phyloP scores from a whole-genome alignment of 371 early-diverging fungal species.

The Catenaria anguillulae region DNA sequence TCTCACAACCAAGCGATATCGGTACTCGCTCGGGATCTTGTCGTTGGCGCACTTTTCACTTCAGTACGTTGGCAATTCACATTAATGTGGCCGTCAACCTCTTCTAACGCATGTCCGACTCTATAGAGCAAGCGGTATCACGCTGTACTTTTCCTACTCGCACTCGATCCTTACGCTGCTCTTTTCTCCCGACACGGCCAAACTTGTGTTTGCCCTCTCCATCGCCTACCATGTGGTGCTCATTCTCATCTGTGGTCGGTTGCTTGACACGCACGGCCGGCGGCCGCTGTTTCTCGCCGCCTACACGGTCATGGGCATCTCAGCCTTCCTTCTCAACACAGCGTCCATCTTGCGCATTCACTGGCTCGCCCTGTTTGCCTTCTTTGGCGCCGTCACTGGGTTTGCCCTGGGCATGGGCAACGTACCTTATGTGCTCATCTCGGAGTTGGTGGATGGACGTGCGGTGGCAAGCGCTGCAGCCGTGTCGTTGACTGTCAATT shows the following conservation, averaged over 20 bases:
- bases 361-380: not conserved
- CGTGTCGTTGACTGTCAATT: conserved; percentile 2
- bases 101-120: no score
- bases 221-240: conserved; percentile 3
- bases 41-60: not conserved
- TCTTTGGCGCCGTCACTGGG: conserved; percentile 1
- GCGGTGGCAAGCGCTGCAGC: not conserved
- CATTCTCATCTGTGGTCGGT: not conserved
- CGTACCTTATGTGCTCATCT: not conserved
- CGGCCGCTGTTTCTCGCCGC: not conserved
- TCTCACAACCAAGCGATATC: not conserved
- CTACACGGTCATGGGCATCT: conserved; percentile 1
- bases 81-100: no score
- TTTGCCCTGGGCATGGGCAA: conserved; percentile 5
- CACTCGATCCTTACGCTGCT: conserved; percentile 6
- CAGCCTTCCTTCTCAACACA: not conserved
- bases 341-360: not conserved
- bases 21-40: not conserved
- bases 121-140: not conserved
- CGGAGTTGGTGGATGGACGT: not conserved
- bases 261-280: not conserved
- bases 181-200: not conserved
- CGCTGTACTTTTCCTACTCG: not conserved
- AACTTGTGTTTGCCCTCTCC: not conserved
- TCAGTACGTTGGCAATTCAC: conserved; percentile 6